These are phyloP conservation scores for Vigna unguiculata DNA, from an alignment of 306 rosid species.

Conservation along the genomic window DNA sequence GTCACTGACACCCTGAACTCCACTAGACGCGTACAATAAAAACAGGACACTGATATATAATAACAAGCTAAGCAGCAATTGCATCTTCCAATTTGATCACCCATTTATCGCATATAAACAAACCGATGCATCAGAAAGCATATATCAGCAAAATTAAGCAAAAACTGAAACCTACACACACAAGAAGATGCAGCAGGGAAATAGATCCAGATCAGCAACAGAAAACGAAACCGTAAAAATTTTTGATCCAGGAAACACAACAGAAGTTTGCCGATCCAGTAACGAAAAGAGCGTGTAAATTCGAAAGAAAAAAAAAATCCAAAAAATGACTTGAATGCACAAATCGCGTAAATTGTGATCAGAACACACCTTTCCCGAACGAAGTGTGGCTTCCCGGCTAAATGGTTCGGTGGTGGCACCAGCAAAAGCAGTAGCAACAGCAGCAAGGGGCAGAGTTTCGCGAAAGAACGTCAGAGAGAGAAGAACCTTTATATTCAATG, in stretches of 20 bases:
- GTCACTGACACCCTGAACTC: neutral
- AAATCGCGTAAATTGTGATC: conserved; percentile 10
- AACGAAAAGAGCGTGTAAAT: neutral
- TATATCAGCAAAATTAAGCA: conserved; percentile 24
- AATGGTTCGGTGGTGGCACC: neutral
- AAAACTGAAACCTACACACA: neutral
- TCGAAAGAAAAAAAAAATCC: neutral
- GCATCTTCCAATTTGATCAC: conserved; percentile 9
- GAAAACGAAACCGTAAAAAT: conserved; percentile 24
- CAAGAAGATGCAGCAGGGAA: neutral
- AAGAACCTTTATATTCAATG: conserved; percentile 45
- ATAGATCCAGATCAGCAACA: conserved; percentile 50
- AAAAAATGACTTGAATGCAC: conserved; percentile 1
- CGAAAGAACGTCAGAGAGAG: neutral
- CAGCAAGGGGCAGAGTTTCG: neutral
- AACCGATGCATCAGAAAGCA: conserved; percentile 30
- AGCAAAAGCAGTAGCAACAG: too few species aligned
- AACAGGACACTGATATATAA: neutral
- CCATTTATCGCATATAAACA: conserved; percentile 16
- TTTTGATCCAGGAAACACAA: conserved; percentile 38
- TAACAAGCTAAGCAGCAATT: neutral
- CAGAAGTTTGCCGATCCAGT: conserved; percentile 37
- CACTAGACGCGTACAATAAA: neutral
- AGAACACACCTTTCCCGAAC: conserved; percentile 41
- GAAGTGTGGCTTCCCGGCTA: conserved; percentile 11